These are phyloP conservation scores for Verticillium isaacii DNA, from an alignment of 2,329 filamentous ascomycete genomes.

Conservation along the genomic window DNA sequence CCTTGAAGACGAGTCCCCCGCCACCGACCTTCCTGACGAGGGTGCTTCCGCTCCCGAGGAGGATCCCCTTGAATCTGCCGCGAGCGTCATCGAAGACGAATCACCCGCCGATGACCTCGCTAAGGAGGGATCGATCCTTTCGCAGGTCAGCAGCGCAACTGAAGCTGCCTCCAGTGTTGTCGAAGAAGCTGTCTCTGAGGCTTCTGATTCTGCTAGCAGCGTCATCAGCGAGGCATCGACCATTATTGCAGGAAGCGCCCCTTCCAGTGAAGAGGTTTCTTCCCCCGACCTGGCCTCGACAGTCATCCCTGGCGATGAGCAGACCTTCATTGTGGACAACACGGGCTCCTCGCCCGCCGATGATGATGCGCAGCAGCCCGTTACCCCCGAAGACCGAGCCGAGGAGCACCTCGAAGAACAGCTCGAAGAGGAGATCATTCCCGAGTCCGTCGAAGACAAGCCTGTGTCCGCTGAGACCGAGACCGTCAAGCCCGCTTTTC, in stretches of 20 bases:
- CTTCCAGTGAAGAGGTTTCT: neutral
- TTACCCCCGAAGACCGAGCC: slow-evolving; percentile 4
- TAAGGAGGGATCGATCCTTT: neutral
- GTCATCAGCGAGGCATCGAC: slow-evolving; percentile 15
- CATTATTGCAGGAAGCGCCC: neutral
- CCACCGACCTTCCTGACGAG: slow-evolving; percentile 3
- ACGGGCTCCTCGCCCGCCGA: slow-evolving; percentile 15
- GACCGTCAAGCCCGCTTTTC: slow-evolving; percentile 39
- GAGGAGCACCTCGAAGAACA: slow-evolving; percentile 5
- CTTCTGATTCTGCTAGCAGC: slow-evolving; percentile 16
- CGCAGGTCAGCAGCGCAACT: slow-evolving; percentile 6
- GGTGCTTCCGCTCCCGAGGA: slow-evolving; percentile 9
- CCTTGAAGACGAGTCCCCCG: slow-evolving; percentile 9
- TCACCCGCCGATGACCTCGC: slow-evolving; percentile 7
- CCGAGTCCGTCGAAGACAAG: slow-evolving; percentile 19
- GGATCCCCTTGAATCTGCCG: slow-evolving; percentile 12
- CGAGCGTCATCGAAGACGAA: slow-evolving; percentile 9
- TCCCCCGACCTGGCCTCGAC: slow-evolving; percentile 12
- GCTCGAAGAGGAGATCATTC: slow-evolving; percentile 18
- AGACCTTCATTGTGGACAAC: slow-evolving; percentile 11
- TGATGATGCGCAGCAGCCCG: slow-evolving; percentile 6
- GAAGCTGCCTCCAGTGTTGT: neutral
- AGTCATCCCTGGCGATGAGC: slow-evolving; percentile 9
- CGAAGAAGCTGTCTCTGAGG: slow-evolving; percentile 7
- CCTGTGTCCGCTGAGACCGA: slow-evolving; percentile 21